Base-by-base conservation (phyloP, 2,329 filamentous ascomycete genomes). In the Colletotrichum sp. region DNA sequence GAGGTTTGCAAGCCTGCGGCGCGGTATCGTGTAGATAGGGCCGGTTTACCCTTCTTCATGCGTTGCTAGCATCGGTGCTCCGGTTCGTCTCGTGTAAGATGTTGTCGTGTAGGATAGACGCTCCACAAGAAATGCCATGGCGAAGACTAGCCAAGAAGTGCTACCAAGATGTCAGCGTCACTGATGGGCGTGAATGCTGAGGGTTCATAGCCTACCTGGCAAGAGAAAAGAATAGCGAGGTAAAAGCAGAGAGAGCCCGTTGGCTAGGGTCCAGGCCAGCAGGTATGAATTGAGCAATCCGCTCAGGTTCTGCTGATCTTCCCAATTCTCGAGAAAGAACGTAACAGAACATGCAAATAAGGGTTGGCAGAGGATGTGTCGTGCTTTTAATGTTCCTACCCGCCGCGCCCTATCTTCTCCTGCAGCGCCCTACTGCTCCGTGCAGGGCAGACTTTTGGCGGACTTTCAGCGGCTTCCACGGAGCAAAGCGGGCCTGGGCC, bases 321-420 rank as follows among this genome's bases (percentile, higher is more conserved):
- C n/a, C n/a, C n/a, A n/a, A n/a, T n/a, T n/a, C n/a, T n/a, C n/a
- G n/a, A n/a, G n/a, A n/a, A n/a, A n/a, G n/a, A n/a, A n/a, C n/a
- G n/a, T n/a, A n/a, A n/a, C n/a, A n/a, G n/a, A n/a, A n/a, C n/a
- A n/a, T n/a, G n/a, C n/a, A n/a, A n/a, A n/a, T n/a, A n/a, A n/a
- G n/a, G n/a, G n/a, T n/a, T n/a, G n/a, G n/a, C n/a, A n/a, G n/a
- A n/a, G n/a, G n/a, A n/a, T n/a, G n/a, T n/a, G n/a, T n/a, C n/a
- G n/a, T n/a, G n/a, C n/a, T n/a, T 49, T 22, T n/a, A n/a, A 49
- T 49, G 6, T 49, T 7, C 9, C n/a, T n/a, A 3, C n/a, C 6
- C 0, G 39, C 5, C 19, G 39, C 9, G 39, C 19, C 39, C 9
- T 12, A 3, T n/a, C 3, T 1, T n/a, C 39, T 12, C 39, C 0